These are phyloP conservation scores for Novakomyces olei DNA, from an alignment of 805 yeast genomes.

Conservation along the genomic window DNA sequence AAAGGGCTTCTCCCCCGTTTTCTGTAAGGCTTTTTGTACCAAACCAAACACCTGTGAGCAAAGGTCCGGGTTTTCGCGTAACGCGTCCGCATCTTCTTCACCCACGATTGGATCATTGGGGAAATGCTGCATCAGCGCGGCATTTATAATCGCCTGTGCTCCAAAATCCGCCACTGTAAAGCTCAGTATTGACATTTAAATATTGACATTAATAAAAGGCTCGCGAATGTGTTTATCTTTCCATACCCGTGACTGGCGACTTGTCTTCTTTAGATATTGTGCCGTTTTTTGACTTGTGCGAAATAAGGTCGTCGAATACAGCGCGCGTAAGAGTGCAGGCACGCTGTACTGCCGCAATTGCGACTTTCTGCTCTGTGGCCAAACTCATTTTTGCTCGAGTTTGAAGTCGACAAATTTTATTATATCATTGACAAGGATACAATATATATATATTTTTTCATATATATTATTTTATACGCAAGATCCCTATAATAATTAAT, in stretches of 20 bases:
- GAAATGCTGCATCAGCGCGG: conserved; percentile 57
- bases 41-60: conserved; percentile 35
- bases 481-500: no score
- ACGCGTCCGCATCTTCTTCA: conserved; percentile 66
- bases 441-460: no score
- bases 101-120: conserved; percentile 79
- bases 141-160: conserved; percentile 79
- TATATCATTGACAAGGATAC: no score
- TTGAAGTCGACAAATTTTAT: no score
- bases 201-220: not conserved
- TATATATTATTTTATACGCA: no score
- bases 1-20: conserved; percentile 5
- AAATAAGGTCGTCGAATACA: conserved; percentile 29
- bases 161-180: conserved; percentile 69
- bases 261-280: conserved; percentile 56
- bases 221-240: not conserved
- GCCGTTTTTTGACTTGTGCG: conserved; percentile 8
- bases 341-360: conserved; percentile 72
- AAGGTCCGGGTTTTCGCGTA: conserved; percentile 30
- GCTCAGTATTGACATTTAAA: not conserved
- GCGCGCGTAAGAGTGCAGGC: conserved; percentile 60
- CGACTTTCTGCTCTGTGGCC: conserved; percentile 49
- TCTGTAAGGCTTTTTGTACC: conserved; percentile 29
- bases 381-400: no score
- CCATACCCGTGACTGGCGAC: conserved; percentile 93